Evolutionary conservation across 176 grass and related monocot genomes (phyloP).

Genomic region (Zea luxurians): DNA sequence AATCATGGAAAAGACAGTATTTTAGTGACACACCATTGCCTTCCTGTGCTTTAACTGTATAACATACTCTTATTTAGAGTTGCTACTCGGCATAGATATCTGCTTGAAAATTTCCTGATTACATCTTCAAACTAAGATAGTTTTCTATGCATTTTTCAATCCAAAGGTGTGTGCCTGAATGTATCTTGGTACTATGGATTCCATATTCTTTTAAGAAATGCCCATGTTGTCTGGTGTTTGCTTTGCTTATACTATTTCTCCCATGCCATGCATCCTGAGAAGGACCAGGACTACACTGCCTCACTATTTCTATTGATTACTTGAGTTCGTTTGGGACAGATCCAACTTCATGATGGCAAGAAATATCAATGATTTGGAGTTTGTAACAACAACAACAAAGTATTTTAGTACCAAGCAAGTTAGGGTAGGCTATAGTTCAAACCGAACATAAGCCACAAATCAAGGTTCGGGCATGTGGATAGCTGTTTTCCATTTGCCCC

Average conservation of each 20-base stretch:
- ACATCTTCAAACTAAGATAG: not conserved
- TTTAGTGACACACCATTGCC: not conserved
- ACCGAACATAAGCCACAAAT: too few relatives aligned
- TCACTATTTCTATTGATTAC: too few relatives aligned
- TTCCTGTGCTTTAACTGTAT: not conserved
- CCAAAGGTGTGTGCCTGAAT: not conserved
- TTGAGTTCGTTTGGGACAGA: too few relatives aligned
- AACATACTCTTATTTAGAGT: not conserved
- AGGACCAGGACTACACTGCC: not conserved
- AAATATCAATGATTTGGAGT: too few relatives aligned
- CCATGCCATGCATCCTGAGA: not conserved
- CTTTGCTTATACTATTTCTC: not conserved
- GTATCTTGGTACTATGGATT: not conserved
- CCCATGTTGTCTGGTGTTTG: not conserved
- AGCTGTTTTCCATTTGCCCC: too few relatives aligned
- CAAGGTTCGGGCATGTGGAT: too few relatives aligned
- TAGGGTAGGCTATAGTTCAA: too few relatives aligned
- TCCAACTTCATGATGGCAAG: too few relatives aligned
- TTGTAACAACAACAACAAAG: too few relatives aligned
- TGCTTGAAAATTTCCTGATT: not conserved
- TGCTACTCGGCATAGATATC: not conserved
- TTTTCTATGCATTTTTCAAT: slow-evolving; percentile 8
- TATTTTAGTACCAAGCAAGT: too few relatives aligned
- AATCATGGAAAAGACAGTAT: not conserved
- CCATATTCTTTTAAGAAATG: not conserved